Evolutionary conservation across 805 yeast genomes (phyloP), one percentile per base, ranked within the genome.

Genomic region (Dipodascopsis tothii): DNA sequence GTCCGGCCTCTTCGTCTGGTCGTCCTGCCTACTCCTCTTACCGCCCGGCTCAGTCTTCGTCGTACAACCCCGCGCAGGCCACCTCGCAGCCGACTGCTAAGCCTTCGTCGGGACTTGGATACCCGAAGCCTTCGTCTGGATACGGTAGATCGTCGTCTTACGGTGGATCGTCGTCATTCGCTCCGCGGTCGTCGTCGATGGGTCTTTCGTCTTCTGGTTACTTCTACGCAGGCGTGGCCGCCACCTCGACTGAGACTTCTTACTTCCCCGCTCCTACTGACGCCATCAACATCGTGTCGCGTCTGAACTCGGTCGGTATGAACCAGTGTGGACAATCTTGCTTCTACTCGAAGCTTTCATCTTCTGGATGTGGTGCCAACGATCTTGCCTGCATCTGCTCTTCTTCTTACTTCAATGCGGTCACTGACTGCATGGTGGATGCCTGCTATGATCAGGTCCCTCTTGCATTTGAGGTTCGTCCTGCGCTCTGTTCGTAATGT

Each of bases 361-460:
- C 27, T 4, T 47, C 44, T n/a, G 53, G 51, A 19, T 49, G 53
- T 44, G 32, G 25, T 18, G 43, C 53, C 3, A 42, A 38, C 7
- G 53, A 49, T 40, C 33, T 46, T 33, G 34, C 34, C 14, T 49
- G 53, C 35, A 34, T 49, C 14, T 49, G 53, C 41, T 49, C 53
- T 32, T 38, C 53, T 16, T 40, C 51, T 6, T 49, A 49, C 36
- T 49, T 49, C 52, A 45, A 44, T 41, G 53, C 53, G n/a, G 53
- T 49, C 38, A 49, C 53, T 3, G 53, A 49, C 41, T 49, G 53
- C 36, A 35, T 49, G 19, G 53, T 49, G 18, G 53, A 49, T 19
- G 21, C 33, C 9, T 49, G 53, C 48, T 49, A 49, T 33, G 53
- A 49, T 28, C 53, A 49, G 40, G 44, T 49, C 27, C 53, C 53